These are phyloP conservation scores for Neurospora crassa DNA, from an alignment of 2,329 filamentous ascomycete species.

Conservation along the genomic window DNA sequence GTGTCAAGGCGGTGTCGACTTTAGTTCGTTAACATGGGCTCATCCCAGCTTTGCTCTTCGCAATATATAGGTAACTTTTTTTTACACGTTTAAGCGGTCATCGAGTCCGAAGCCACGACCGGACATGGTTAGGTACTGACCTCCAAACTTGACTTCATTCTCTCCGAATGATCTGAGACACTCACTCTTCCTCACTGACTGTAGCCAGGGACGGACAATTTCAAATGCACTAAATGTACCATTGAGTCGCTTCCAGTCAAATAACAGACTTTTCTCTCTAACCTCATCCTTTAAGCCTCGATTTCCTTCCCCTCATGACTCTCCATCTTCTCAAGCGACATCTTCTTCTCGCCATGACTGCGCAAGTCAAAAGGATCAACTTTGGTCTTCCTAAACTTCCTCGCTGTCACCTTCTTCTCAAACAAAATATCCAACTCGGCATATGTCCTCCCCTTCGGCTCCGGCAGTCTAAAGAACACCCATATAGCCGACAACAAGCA, in stretches of 20 bases:
- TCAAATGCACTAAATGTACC: background rate
- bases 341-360: background rate
- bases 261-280: background rate
- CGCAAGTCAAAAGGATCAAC: constrained; percentile 6
- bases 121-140: background rate
- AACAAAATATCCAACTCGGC: constrained; percentile 24
- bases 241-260: background rate
- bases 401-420: constrained; percentile 13
- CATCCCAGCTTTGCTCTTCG: background rate
- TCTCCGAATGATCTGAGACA: background rate
- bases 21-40: background rate
- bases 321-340: background rate
- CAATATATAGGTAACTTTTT: background rate
- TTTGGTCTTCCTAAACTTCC: constrained; percentile 8
- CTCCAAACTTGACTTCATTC: background rate
- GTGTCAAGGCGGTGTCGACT: too few relatives aligned
- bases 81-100: background rate
- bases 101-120: background rate
- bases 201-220: background rate
- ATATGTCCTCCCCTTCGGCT: constrained; percentile 22
- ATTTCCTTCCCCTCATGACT: background rate
- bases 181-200: background rate
- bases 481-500: constrained; percentile 33
- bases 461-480: constrained; percentile 34
- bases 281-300: background rate